Evolutionary conservation across 805 yeast species (phyloP).

Genomic region (Candida maesae): DNA sequence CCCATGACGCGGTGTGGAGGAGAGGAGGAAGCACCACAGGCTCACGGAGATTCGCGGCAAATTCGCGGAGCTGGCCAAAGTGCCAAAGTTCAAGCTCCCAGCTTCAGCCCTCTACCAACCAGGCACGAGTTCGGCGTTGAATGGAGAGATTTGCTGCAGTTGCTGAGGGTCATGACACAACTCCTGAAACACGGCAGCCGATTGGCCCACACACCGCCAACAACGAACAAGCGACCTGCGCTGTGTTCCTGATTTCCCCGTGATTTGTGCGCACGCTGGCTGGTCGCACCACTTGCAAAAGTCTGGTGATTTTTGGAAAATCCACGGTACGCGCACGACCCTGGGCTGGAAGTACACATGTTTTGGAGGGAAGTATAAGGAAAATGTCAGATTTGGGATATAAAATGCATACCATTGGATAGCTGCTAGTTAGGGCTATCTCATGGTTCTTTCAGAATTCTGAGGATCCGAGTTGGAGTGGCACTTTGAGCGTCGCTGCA

Average conservation of each 20-base stretch:
- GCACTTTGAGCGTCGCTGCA: constrained; percentile 4
- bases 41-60: too few relatives aligned
- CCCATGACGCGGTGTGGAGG: too few relatives aligned
- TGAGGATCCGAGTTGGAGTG: background rate
- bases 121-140: too few relatives aligned
- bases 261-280: background rate
- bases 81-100: too few relatives aligned
- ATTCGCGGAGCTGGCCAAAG: too few relatives aligned
- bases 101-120: too few relatives aligned
- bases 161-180: too few relatives aligned
- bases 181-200: too few relatives aligned
- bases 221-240: too few relatives aligned
- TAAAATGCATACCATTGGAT: too few relatives aligned
- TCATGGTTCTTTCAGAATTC: background rate
- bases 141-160: background rate
- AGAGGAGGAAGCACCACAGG: too few relatives aligned
- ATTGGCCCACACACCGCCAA: too few relatives aligned
- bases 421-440: background rate
- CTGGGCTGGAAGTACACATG: background rate
- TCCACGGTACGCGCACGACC: constrained; percentile 2
- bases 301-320: constrained; percentile 2
- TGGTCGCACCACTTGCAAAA: constrained; percentile 1
- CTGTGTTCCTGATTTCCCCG: background rate
- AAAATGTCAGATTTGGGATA: background rate
- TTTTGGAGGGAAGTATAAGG: background rate